A percentile compares a stretch with the other conserved stretches of the same genome.
Conservation (phyloP, 345 rosid genomes). For the Aquilaria malaccensis region DNA sequence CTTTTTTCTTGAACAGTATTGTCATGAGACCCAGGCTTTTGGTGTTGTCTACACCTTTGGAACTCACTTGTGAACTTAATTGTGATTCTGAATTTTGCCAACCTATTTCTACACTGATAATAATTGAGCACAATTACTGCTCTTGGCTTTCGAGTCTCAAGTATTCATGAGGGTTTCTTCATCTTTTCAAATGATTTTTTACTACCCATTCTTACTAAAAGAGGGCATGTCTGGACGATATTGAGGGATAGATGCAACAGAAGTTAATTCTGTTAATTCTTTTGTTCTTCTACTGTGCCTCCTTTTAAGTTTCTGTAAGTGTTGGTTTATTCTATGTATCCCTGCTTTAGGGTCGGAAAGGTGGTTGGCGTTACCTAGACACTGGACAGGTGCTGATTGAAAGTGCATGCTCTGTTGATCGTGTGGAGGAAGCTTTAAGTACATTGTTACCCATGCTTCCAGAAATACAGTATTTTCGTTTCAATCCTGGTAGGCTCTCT, state of each 20-base stretch:
- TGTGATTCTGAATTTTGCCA: background rate
- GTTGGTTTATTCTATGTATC: too few relatives aligned
- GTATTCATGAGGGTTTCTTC: background rate
- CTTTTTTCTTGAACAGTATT: background rate
- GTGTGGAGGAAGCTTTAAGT: conserved; percentile 97
- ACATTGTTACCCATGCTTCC: conserved; percentile 93
- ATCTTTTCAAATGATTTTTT: too few relatives aligned
- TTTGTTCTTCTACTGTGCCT: too few relatives aligned
- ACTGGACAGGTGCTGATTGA: conserved; percentile 97
- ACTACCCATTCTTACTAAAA: too few relatives aligned
- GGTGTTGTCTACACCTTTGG: background rate
- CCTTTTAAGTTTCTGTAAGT: too few relatives aligned
- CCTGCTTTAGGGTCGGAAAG: conserved; percentile 64
- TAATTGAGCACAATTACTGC: background rate
- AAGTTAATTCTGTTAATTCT: background rate
- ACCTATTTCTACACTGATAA: background rate
- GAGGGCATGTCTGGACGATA: background rate
- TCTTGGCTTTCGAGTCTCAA: background rate
- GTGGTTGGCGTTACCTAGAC: conserved; percentile 98
- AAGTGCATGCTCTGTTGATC: conserved; percentile 97
- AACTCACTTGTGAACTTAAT: background rate
- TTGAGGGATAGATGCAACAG: background rate
- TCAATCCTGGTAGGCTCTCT: conserved; percentile 66
- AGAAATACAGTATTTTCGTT: conserved; percentile 82
- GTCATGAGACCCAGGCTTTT: conserved; percentile 6